Evolutionary conservation across 1,284 basidiomycete genomes (phyloP), one percentile per base, ranked within the genome.

Genomic region (Trichosporon ovoides): DNA sequence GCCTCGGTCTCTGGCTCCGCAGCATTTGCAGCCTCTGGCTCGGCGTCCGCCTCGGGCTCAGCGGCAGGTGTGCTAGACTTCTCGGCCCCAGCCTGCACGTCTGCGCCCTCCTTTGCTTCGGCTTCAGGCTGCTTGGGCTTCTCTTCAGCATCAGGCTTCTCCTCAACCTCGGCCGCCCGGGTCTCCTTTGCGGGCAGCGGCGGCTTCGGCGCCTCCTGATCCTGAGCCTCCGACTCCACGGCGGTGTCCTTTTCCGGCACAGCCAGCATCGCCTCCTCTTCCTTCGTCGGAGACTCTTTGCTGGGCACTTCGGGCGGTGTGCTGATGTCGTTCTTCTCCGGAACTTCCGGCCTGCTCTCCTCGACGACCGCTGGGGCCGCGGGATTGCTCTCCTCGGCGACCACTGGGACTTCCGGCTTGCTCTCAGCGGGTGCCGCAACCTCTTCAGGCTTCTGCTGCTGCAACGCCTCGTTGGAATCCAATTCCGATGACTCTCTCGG

Each of bases 271-370:
- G 43, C 24, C 19, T 48, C 43, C 43, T 31, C 43, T n/a, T 48
- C 43, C 24, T 48, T 48, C 4, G 43, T 48, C 13, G 43, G 50
- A 37, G 20, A 35, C 18, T 51, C 31, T 20, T 51, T 35, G 49
- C 9, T 51, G 14, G 31, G 33, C n/a, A 33, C 34, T 22, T 10
- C 49, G 19, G 51, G 22, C 14, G 33, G 40, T 40, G 18, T 20
- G 6, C 18, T n/a, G 3, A 19, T 13, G 33, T 35, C 54, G 57
- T 60, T 24, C 16, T 52, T 60, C 12, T 52, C 53, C 14, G 61
- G 59, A 19, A 57, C 59, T 34, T 53, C 59, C 2, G n/a, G 24
- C 38, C 34, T 31, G 16, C 31, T n/a, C 53, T 43, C 20, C n/a
- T 31, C 53, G 28, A 9, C 28, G 9, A 9, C 28, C 5, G 5